A percentile compares a stretch with the other conserved stretches of the same genome.
Conservation (phyloP, 75 land plant genomes). For the Pinus taeda region DNA sequence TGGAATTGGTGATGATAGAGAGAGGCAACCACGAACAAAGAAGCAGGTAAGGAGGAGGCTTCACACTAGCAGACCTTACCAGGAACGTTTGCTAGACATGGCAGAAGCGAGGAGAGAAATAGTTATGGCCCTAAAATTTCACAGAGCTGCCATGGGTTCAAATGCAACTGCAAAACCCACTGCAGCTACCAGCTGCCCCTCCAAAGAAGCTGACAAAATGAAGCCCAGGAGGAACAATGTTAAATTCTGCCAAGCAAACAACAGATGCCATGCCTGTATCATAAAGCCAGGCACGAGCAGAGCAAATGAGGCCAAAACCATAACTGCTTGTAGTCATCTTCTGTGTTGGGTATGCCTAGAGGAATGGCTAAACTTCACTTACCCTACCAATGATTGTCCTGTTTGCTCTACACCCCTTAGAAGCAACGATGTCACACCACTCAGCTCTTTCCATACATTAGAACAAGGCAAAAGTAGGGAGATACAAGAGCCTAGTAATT, state of each 20-base stretch:
- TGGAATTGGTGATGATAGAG: background rate
- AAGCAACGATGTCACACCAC: constrained; percentile 7
- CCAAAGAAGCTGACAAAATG: background rate
- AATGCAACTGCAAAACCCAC: background rate
- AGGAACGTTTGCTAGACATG: constrained; percentile 63
- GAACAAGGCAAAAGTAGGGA: background rate
- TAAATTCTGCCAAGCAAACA: background rate
- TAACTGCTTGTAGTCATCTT: background rate
- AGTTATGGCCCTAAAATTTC: constrained; percentile 61
- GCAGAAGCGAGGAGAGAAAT: constrained; percentile 74
- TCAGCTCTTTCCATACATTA: background rate
- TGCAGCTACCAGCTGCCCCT: background rate
- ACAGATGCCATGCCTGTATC: constrained; percentile 5
- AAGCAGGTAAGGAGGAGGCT: constrained; percentile 69
- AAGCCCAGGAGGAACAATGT: background rate
- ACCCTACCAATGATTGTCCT: constrained; percentile 1
- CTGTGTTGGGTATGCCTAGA: constrained; percentile 5
- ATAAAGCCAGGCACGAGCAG: background rate
- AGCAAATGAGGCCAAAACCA: background rate
- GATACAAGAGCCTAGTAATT: no score
- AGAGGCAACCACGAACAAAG: constrained; percentile 13
- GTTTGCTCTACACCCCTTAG: constrained; percentile 1
- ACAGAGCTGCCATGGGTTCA: constrained; percentile 61
- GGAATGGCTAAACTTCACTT: constrained; percentile 3
- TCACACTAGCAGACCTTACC: constrained; percentile 60